A percentile compares a stretch with the other conserved stretches of the same genome.
Conservation (phyloP, 1,284 basidiomycete genomes). For the Ustilago shanxiensis region DNA sequence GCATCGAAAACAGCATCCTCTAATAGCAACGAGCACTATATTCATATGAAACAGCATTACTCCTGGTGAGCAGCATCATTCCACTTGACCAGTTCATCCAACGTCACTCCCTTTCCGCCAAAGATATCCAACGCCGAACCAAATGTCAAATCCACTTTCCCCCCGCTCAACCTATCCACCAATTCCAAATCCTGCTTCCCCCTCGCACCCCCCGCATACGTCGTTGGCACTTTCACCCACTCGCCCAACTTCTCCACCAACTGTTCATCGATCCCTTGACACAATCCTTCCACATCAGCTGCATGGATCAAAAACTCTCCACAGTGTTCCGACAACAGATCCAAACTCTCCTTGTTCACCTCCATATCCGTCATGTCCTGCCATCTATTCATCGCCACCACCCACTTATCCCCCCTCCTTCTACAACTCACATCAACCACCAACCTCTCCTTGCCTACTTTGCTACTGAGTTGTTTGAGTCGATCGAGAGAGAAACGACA, state of each 20-base stretch:
- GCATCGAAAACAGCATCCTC: too few relatives aligned
- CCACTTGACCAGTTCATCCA: constrained; percentile 77
- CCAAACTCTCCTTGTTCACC: constrained; percentile 74
- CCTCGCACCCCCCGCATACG: constrained; percentile 96
- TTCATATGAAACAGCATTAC: not conserved
- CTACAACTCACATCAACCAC: constrained; percentile 98
- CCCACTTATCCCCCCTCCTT: constrained; percentile 81
- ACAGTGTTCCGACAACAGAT: constrained; percentile 48
- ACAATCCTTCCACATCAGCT: constrained; percentile 96
- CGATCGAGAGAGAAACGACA: constrained; percentile 83
- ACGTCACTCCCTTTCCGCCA: constrained; percentile 80
- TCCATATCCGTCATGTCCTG: constrained; percentile 95
- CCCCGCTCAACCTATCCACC: constrained; percentile 83
- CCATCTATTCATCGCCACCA: constrained; percentile 99
- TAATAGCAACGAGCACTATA: too few relatives aligned
- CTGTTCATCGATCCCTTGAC: constrained; percentile 93
- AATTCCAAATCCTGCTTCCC: constrained; percentile 85
- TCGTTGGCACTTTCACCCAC: constrained; percentile 91
- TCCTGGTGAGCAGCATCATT: constrained; percentile 48
- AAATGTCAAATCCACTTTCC: constrained; percentile 93
- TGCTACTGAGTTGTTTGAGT: constrained; percentile 77
- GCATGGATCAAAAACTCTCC: constrained; percentile 97
- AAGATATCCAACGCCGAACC: constrained; percentile 89
- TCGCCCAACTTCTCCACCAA: constrained; percentile 87
- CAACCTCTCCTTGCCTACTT: constrained; percentile 85